Base-by-base conservation (phyloP, 805 yeast genomes). In the Saturnispora besseyi region DNA sequence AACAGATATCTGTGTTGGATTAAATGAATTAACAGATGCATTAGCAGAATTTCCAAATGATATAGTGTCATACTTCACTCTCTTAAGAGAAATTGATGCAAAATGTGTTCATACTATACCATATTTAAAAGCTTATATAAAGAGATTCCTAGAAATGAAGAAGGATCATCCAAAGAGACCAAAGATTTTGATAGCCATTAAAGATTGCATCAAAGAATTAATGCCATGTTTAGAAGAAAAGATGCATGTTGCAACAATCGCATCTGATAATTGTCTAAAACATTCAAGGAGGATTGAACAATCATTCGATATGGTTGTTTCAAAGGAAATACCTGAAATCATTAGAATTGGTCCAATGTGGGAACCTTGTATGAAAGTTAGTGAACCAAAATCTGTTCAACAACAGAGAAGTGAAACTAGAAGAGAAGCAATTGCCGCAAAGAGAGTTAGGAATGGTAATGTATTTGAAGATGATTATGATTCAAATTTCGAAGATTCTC, bases 201-300 rank as follows among this genome's bases (percentile, higher is more conserved):
- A 74, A 49, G 71, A 72, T 29, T 68, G 73, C 50, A 70, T 78
- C 55, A 73, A 70, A 54, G 96, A 87, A 51, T 73, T 91, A 50
- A 80, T 91, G 71, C 97, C 98, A 0, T 87, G 96, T 53, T 68
- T 91, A 49, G 98, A 91, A 63, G 97, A 93, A 64, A 93, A 93
- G 67, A 88, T 93, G 95, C 97, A 91, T 64, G 96, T 93, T 40
- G 91, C 97, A 4, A 83, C 91, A 1, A 82, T 87, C 37, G 96
- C 97, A 22, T 76, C 87, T 30, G 97, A 90, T 58, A 75, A 82
- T 11, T 75, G 89, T 43, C 69, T 74, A 30, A 79, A 82, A 51
- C 85, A 87, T 59, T 68, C 87, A 49, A 75, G 73, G 46, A 73
- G 97, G 46, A 74, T 93, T 55, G 86, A 90, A 61, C 79, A 84